Evolutionary conservation across 108 stramenopile species (phyloP).

Genomic region (Pelagomonas calceolata): DNA sequence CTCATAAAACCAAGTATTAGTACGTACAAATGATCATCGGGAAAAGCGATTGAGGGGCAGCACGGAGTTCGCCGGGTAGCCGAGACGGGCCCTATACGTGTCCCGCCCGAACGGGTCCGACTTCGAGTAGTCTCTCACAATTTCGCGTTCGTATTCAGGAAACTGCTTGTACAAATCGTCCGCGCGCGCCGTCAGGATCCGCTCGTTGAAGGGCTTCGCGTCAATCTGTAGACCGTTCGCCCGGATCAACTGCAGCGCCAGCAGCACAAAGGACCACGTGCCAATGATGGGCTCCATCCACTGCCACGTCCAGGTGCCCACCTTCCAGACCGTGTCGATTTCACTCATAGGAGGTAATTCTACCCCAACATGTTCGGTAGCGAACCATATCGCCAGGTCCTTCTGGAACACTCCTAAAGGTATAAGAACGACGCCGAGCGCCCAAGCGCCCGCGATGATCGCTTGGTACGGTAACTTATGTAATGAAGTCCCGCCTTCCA

Average conservation of each 20-base stretch:
- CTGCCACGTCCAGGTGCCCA: conserved; percentile 20
- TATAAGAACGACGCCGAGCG: background rate
- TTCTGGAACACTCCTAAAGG: conserved; percentile 9
- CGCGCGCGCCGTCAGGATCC: background rate
- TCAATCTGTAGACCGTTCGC: conserved; percentile 10
- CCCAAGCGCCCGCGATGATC: background rate
- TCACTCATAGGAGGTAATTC: conserved; percentile 3
- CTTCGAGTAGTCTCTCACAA: background rate
- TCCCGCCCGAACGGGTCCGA: background rate
- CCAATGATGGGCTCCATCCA: conserved; percentile 31
- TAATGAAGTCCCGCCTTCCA: background rate
- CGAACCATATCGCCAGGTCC: conserved; percentile 4
- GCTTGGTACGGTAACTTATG: conserved; percentile 1
- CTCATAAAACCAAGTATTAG: too few species aligned
- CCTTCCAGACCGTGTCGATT: conserved; percentile 8
- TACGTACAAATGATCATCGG: too few species aligned
- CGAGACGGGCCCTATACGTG: background rate
- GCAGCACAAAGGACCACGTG: conserved; percentile 15
- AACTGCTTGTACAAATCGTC: background rate
- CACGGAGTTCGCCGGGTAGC: background rate
- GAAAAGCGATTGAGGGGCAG: background rate
- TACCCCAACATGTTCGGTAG: background rate
- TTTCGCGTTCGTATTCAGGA: background rate
- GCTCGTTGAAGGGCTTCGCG: background rate
- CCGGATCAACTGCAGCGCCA: conserved; percentile 12